Evolutionary conservation across 371 early-diverging fungal genomes (phyloP).

Genomic region (Mucor mucedo): DNA sequence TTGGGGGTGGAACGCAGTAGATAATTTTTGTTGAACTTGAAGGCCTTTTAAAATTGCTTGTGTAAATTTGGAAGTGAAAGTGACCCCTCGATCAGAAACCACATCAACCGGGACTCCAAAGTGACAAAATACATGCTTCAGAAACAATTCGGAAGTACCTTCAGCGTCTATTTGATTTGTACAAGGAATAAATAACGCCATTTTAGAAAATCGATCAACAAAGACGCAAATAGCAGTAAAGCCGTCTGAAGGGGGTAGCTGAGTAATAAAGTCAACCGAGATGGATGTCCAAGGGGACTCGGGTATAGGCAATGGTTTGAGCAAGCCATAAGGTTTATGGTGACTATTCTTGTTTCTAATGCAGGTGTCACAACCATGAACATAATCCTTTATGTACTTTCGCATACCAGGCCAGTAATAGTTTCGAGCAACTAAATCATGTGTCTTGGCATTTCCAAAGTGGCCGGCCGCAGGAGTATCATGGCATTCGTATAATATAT

Average conservation of each 20-base stretch:
- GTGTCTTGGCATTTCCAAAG: slow-evolving; percentile 49
- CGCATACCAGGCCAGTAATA: slow-evolving; percentile 54
- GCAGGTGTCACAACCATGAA: slow-evolving; percentile 50
- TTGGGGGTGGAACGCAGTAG: slow-evolving; percentile 53
- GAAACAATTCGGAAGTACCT: too few relatives aligned
- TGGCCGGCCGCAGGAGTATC: too few relatives aligned
- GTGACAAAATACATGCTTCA: too few relatives aligned
- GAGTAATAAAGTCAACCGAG: too few relatives aligned
- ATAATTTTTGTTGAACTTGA: slow-evolving; percentile 34
- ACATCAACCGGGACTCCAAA: slow-evolving; percentile 51
- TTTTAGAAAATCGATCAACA: too few relatives aligned
- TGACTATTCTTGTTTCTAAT: slow-evolving; percentile 29
- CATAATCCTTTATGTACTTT: slow-evolving; percentile 36
- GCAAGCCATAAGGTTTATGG: slow-evolving; percentile 36
- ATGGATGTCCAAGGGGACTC: too few relatives aligned
- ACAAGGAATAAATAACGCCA: too few relatives aligned
- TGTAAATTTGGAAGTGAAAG: slow-evolving; percentile 51
- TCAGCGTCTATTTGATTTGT: too few relatives aligned
- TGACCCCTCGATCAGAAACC: slow-evolving; percentile 48
- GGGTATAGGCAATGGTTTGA: too few relatives aligned
- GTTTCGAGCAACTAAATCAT: slow-evolving; percentile 30
- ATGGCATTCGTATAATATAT: slow-evolving; percentile 25
- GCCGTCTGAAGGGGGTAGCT: too few relatives aligned
- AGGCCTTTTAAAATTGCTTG: slow-evolving; percentile 24
- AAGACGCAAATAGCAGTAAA: too few relatives aligned